These are phyloP conservation scores for Morella rubra DNA, from an alignment of 306 rosid genomes.

Conservation along the genomic window DNA sequence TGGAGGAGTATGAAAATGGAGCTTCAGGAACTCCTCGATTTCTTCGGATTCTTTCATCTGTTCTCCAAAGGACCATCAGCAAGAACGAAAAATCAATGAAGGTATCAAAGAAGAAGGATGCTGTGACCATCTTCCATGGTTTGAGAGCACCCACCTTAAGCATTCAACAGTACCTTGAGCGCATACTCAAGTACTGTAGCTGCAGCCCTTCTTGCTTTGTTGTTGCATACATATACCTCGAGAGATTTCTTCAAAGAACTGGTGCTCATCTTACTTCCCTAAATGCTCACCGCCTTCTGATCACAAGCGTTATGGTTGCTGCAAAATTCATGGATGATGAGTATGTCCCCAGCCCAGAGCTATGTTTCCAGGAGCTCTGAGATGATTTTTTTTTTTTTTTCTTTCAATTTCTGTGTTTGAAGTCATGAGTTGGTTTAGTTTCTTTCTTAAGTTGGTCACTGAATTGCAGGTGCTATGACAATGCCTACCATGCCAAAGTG, in stretches of 20 bases:
- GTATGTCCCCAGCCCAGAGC: conserved; percentile 31
- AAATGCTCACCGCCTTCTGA: conserved; percentile 61
- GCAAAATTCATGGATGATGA: conserved; percentile 51
- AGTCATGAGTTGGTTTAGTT: too few species aligned
- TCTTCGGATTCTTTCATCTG: conserved; percentile 30
- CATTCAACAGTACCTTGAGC: conserved; percentile 48
- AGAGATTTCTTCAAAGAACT: conserved; percentile 41
- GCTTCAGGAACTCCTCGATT: conserved; percentile 31
- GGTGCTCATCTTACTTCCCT: conserved; percentile 53
- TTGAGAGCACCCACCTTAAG: conserved; percentile 50
- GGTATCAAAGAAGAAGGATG: conserved; percentile 29
- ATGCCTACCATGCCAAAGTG: conserved; percentile 53
- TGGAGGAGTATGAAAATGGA: conserved; percentile 17
- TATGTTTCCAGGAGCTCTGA: background rate
- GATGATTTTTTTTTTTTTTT: too few species aligned
- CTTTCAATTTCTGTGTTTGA: too few species aligned
- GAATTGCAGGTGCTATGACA: conserved; percentile 46
- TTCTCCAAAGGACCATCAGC: conserved; percentile 44
- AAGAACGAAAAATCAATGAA: conserved; percentile 42
- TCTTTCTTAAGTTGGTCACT: background rate
- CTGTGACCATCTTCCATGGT: conserved; percentile 53
- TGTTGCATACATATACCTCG: conserved; percentile 63
- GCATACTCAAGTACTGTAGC: conserved; percentile 51
- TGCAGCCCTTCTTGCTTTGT: conserved; percentile 68
- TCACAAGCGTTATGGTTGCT: conserved; percentile 62